Conservation (phyloP, 768 basidiomycete genomes). For the Cantharellus anzutake region DNA sequence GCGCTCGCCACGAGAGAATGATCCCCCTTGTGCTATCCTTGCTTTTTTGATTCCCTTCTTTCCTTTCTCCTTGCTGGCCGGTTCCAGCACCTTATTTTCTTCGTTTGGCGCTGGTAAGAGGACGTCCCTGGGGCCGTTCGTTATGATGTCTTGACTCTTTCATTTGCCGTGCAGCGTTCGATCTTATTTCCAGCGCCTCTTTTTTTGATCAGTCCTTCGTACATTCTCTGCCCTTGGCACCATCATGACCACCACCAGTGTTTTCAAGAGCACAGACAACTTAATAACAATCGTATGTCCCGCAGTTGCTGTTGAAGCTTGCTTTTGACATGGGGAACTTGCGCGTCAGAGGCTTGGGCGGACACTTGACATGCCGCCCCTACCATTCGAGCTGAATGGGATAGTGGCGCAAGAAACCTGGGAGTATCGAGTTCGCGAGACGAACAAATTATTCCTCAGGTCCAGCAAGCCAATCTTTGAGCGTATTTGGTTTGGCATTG, state of each 20-base stretch:
- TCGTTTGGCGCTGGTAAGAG: not conserved
- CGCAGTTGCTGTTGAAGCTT: not conserved
- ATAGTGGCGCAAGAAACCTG: not conserved
- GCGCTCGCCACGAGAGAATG: not conserved
- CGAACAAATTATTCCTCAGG: not conserved
- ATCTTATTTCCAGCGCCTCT: not conserved
- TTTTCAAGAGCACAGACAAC: not conserved
- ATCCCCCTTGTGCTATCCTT: not conserved
- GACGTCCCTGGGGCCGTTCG: not conserved
- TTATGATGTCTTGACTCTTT: not conserved
- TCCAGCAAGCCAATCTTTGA: not conserved
- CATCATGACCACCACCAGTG: not conserved
- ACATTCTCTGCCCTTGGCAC: not conserved
- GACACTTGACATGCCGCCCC: not conserved
- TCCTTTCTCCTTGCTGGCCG: not conserved
- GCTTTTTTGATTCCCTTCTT: not conserved
- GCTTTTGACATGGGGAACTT: no score
- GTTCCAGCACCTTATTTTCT: not conserved
- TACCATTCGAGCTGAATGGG: not conserved
- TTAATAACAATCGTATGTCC: not conserved
- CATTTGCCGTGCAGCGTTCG: not conserved
- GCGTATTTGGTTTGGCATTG: not conserved
- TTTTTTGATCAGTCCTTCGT: not conserved
- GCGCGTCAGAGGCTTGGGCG: not conserved
- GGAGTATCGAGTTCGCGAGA: not conserved